Evolutionary conservation across 2,329 filamentous ascomycete species (phyloP).

Genomic region (Fusarium ambrosium): DNA sequence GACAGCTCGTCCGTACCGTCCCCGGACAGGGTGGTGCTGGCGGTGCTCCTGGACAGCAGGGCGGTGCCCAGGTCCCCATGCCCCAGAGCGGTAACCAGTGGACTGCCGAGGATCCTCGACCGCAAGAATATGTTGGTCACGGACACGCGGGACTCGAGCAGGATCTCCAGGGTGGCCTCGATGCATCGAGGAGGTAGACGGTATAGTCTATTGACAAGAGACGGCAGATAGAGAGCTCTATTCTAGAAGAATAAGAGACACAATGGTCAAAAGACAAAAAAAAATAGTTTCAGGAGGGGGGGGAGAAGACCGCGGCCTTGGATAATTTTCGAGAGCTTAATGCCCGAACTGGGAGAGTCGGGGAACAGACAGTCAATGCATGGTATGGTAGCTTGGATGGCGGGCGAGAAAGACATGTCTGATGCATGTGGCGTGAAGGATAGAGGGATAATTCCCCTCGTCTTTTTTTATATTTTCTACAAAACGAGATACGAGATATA

Average conservation of each 20-base stretch:
- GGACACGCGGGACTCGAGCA: constrained; percentile 66
- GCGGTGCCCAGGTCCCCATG: constrained; percentile 64
- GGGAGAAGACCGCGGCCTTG: constrained; percentile 9
- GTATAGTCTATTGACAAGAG: background rate
- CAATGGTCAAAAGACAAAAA: constrained; percentile 18
- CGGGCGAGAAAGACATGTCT: constrained; percentile 11
- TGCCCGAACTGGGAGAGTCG: constrained; percentile 19
- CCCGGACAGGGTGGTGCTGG: constrained; percentile 55
- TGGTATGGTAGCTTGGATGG: constrained; percentile 3
- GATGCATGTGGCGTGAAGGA: constrained; percentile 18
- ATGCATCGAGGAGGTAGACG: constrained; percentile 47
- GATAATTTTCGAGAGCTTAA: constrained; percentile 34
- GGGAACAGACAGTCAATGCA: background rate
- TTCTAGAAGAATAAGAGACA: constrained; percentile 17
- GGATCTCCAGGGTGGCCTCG: constrained; percentile 66
- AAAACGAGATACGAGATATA: constrained; percentile 44
- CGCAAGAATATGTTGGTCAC: constrained; percentile 68
- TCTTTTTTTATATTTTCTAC: constrained; percentile 35
- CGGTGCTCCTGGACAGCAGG: constrained; percentile 54
- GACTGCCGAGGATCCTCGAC: constrained; percentile 71
- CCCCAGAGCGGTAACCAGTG: constrained; percentile 66
- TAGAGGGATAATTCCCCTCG: constrained; percentile 18
- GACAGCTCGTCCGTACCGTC: constrained; percentile 70
- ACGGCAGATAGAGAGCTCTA: constrained; percentile 4
- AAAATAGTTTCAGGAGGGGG: background rate